phyloP scores from a whole-genome alignment of 306 rosid species.

The Amphicarpaea edgeworthii region DNA sequence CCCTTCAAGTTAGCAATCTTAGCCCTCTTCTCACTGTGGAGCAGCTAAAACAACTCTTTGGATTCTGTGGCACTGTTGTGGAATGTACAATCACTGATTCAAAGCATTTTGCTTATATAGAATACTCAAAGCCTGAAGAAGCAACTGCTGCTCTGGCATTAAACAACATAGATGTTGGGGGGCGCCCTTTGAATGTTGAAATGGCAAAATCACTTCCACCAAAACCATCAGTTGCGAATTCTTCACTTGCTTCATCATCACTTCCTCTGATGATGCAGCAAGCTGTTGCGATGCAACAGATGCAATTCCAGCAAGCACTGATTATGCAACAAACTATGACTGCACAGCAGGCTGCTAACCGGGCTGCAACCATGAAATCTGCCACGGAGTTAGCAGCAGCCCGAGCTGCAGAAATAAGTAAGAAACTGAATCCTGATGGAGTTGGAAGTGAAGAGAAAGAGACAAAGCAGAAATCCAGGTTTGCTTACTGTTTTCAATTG shows the following conservation, averaged over 20 bases:
- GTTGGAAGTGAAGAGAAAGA: slow-evolving; percentile 64
- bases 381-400: slow-evolving; percentile 99
- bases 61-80: slow-evolving; percentile 95
- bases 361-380: slow-evolving; percentile 96
- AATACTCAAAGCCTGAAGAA: slow-evolving; percentile 92
- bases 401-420: slow-evolving; percentile 97
- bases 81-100: slow-evolving; percentile 94
- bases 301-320: slow-evolving; percentile 99
- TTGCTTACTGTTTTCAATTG: slow-evolving; percentile 37
- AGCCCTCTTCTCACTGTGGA: slow-evolving; percentile 97
- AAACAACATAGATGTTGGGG: slow-evolving; percentile 97
- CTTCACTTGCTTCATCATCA: slow-evolving; percentile 82
- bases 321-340: slow-evolving; percentile 93
- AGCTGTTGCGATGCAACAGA: slow-evolving; percentile 99
- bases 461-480: slow-evolving; percentile 79
- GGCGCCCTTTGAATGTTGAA: slow-evolving; percentile 98
- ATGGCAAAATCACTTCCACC: slow-evolving; percentile 98
- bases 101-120: slow-evolving; percentile 98
- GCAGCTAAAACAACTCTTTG: slow-evolving; percentile 92
- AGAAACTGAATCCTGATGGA: slow-evolving; percentile 85
- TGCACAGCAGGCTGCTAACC: slow-evolving; percentile 95
- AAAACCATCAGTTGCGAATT: slow-evolving; percentile 58
- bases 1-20: slow-evolving; percentile 99
- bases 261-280: slow-evolving; percentile 99
- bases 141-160: slow-evolving; percentile 92